These are phyloP conservation scores for Serpula lacrymans DNA, from an alignment of 768 basidiomycete genomes.

Conservation along the genomic window DNA sequence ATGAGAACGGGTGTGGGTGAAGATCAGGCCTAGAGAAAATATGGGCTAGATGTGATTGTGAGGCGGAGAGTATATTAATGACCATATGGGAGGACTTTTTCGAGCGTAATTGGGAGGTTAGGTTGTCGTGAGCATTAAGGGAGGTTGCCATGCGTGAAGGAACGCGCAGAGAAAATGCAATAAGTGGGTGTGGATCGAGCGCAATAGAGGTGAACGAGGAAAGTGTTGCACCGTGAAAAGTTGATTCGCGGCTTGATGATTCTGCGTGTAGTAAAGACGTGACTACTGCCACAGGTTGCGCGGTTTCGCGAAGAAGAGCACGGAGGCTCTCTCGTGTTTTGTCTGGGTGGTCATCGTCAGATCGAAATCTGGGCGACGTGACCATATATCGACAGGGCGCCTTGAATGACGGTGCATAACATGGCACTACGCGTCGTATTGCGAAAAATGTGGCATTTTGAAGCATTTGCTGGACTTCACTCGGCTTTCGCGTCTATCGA, in stretches of 20 bases:
- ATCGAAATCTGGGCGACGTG: too few relatives aligned
- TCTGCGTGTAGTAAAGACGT: constrained; percentile 56
- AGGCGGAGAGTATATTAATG: constrained; percentile 74
- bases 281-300: constrained; percentile 85
- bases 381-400: too few relatives aligned
- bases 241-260: constrained; percentile 2
- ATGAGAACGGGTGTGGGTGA: constrained; percentile 61
- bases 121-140: constrained; percentile 33
- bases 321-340: constrained; percentile 36
- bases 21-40: constrained; percentile 74
- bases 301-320: constrained; percentile 65
- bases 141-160: constrained; percentile 84
- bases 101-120: constrained; percentile 8
- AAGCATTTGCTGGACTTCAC: too few relatives aligned
- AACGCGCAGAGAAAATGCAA: constrained; percentile 85
- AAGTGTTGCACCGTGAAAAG: constrained; percentile 86
- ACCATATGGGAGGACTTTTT: constrained; percentile 52
- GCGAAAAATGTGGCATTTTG: too few relatives aligned
- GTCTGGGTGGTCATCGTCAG: constrained; percentile 11
- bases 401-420: too few relatives aligned
- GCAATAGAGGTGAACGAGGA: constrained; percentile 93
- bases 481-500: too few relatives aligned
- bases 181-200: constrained; percentile 82
- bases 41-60: constrained; percentile 59
- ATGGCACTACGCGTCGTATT: too few relatives aligned